These are phyloP conservation scores for Aegilops bicornis DNA, from an alignment of 176 grass and related monocot species.

Conservation along the genomic window DNA sequence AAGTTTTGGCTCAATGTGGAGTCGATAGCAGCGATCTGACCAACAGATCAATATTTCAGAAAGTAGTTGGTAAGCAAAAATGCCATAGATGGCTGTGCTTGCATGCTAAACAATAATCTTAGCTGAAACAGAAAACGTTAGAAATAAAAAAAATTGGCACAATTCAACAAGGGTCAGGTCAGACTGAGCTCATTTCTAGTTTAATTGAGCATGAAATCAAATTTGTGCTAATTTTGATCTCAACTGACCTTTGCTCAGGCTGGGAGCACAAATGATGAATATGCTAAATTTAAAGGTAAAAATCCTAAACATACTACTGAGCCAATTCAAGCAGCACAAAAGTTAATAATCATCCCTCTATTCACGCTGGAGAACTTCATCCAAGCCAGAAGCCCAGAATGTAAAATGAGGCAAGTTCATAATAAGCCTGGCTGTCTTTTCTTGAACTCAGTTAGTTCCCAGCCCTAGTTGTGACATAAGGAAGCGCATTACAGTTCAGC, in stretches of 20 bases:
- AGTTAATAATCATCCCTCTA: not conserved
- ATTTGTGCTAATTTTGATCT: not conserved
- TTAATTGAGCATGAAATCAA: not conserved
- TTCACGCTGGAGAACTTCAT: not conserved
- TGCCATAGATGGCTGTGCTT: not conserved
- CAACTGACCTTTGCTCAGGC: not conserved
- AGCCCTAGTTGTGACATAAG: not conserved
- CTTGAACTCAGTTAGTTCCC: not conserved
- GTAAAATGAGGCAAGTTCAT: constrained; percentile 1
- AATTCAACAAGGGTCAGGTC: not conserved
- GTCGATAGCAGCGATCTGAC: constrained; percentile 60
- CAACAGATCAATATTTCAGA: constrained; percentile 35
- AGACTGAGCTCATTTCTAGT: not conserved
- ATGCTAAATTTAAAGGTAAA: constrained; percentile 2
- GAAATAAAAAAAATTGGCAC: not conserved
- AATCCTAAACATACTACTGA: not conserved
- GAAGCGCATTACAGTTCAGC: not conserved
- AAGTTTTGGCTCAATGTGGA: constrained; percentile 24
- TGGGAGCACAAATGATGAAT: not conserved
- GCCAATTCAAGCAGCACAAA: not conserved
- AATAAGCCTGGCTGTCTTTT: not conserved
- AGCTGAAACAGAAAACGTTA: not conserved
- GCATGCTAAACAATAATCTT: not conserved
- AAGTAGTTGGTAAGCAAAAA: not conserved
- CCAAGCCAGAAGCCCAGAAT: constrained; percentile 27